Base-by-base conservation (phyloP, 2,329 filamentous ascomycete species). In the Pseudocercospora cruenta region DNA sequence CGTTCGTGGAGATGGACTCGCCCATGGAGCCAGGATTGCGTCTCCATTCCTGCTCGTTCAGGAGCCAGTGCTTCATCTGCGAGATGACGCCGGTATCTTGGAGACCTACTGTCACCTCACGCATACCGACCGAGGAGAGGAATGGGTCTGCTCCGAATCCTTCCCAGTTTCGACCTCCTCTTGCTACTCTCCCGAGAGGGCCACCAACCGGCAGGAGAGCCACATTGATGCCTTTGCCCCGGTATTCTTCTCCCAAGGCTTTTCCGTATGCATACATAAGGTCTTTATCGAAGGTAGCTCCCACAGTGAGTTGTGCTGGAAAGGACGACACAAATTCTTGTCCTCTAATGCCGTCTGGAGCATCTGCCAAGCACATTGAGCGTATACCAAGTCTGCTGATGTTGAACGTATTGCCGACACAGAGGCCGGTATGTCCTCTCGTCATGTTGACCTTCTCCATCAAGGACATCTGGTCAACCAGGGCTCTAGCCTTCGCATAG, bases 271-370 rank as follows among this genome's bases (percentile, higher is more conserved):
- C 76, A 60, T 86, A 83, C 0, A 86, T 83, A 53, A 88, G 74
- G 12, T 82, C 81, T 60, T 78, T 80, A 66, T 88, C 85, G 85
- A 87, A 89, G 0, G 78, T 74, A 6, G 79, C 78, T 3, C 78
- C 81, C 1, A 79, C 74, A 3, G 70, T 93, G 71, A 94, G 91
- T n/a, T 91, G 91, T 8, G 91, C 85, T 0, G 92, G 91, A 71
- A 94, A 95, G 0, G 88, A 90, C 0, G 91, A 93, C 60, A 89
- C 87, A 67, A 91, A 88, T 69, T 93, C 90, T 0, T 90, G 87
- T n/a, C 87, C 86, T 28, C 90, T 86, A 14, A 95, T 82, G 1
- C 92, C 91, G 43, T 70, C 67, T n/a, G 68, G 68, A n/a, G 69
- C 64, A 61, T 75, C 73, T 5, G 64, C 63, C 53, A 72, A 67